Evolutionary conservation across 371 early-diverging fungal species (phyloP).

Genomic region (Rhizopus sp.): DNA sequence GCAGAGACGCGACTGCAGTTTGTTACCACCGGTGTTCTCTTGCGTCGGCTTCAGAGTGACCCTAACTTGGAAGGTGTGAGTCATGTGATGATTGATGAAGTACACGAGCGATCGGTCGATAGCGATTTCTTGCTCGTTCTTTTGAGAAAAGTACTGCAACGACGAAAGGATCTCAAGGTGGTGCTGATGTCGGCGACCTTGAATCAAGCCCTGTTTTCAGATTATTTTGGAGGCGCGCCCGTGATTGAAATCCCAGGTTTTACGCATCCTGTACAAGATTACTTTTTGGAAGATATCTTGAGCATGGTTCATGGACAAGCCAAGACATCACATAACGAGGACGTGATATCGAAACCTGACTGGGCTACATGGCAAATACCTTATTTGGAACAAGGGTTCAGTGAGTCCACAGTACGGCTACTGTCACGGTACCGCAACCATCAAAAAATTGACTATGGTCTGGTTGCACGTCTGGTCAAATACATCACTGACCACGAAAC

Average conservation of each 20-base stretch:
- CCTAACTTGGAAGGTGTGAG: constrained; percentile 64
- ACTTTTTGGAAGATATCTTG: constrained; percentile 64
- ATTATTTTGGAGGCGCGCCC: constrained; percentile 65
- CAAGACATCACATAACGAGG: constrained; percentile 35
- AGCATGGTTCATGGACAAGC: constrained; percentile 41
- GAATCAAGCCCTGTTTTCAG: constrained; percentile 63
- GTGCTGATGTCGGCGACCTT: constrained; percentile 87
- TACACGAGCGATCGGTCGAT: constrained; percentile 76
- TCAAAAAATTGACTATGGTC: constrained; percentile 67
- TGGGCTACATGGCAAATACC: constrained; percentile 48
- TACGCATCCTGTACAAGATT: constrained; percentile 78
- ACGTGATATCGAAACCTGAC: constrained; percentile 31
- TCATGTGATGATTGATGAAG: constrained; percentile 81
- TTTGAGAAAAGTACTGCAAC: constrained; percentile 55
- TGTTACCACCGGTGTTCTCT: constrained; percentile 83
- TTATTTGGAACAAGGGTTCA: constrained; percentile 47
- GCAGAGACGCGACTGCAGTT: constrained; percentile 74
- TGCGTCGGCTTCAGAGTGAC: constrained; percentile 76
- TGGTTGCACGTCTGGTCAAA: constrained; percentile 62
- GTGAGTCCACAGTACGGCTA: constrained; percentile 47
- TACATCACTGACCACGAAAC: constrained; percentile 59
- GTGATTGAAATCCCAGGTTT: constrained; percentile 77
- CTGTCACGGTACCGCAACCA: constrained; percentile 48
- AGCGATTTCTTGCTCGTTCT: constrained; percentile 67
- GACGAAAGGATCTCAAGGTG: constrained; percentile 50